Evolutionary conservation across 495 filamentous ascomycete genomes (phyloP), one percentile per base, ranked within the genome.

Genomic region (Aspergillus conjunctus): DNA sequence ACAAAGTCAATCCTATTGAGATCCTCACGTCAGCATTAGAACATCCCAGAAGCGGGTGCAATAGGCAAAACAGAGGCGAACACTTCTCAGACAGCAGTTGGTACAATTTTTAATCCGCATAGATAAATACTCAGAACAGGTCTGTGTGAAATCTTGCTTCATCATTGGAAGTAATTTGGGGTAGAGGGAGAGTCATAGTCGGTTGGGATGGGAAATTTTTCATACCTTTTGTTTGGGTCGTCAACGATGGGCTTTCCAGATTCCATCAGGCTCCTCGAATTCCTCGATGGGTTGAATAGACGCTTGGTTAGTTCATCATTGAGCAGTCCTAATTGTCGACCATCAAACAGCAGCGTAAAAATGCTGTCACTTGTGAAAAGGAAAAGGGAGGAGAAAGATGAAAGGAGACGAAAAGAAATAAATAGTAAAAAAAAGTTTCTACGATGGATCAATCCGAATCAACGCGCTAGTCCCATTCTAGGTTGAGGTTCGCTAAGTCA

Each of bases 121-220:
- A 57, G 50, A 63, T 63, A 55, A 58, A 60, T 62, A 56, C 76
- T 82, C 77, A 75, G 81, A 83, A 82, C 79, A 83, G 79, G 79
- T 82, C 77, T 83, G 81, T 83, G 79, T 77, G 74, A 78, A 81
- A 75, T 74, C 58, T 68, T 77, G 70, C 73, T 71, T 83, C 81
- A 81, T 82, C 79, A 82, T 78, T 54, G 61, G 60, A 73, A 67
- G 56, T 64, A 17, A 41, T 22, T 14, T 15, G 44, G 44, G 50
- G 43, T 14, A 12, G 44, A 17, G 50, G 43, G 48, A 39, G 15
- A 32, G n/a, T 22, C 31, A 11, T 45, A 1, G 61, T 4, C 17
- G 26, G 26, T 6, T 26, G 44, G 44, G 37, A 57, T 5, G 7
- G 33, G 11, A 31, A 61, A 18, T 3, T n/a, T 49, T 26, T 14